These are phyloP conservation scores for Juglanconis oblonga DNA, from an alignment of 2,329 filamentous ascomycete genomes.

Conservation along the genomic window DNA sequence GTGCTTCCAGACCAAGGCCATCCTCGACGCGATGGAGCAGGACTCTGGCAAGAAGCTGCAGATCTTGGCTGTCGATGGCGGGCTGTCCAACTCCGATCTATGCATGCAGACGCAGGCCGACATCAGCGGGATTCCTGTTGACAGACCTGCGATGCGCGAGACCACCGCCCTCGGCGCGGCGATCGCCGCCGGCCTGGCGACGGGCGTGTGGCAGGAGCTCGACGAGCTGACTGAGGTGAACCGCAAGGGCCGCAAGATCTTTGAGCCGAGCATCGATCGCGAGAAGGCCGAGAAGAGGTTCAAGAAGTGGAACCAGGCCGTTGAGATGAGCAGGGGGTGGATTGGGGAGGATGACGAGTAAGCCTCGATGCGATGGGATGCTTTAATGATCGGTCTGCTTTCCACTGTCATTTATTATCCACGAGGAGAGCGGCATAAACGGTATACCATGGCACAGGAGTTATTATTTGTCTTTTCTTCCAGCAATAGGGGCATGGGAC, in stretches of 20 bases:
- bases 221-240: slow-evolving; percentile 73
- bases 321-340: slow-evolving; percentile 58
- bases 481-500: not conserved
- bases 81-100: slow-evolving; percentile 83
- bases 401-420: not conserved
- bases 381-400: not conserved
- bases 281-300: slow-evolving; percentile 42
- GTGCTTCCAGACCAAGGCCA: slow-evolving; percentile 90
- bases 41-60: slow-evolving; percentile 75
- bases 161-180: slow-evolving; percentile 86
- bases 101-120: slow-evolving; percentile 92
- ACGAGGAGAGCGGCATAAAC: not conserved
- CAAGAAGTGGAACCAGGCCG: slow-evolving; percentile 54
- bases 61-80: slow-evolving; percentile 80
- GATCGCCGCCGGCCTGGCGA: slow-evolving; percentile 83
- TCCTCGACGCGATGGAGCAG: slow-evolving; percentile 86
- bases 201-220: slow-evolving; percentile 73
- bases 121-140: slow-evolving; percentile 76
- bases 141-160: slow-evolving; percentile 84
- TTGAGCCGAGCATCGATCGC: slow-evolving; percentile 61
- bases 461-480: not conserved
- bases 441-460: slow-evolving; percentile 5
- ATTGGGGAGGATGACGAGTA: slow-evolving; percentile 32
- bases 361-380: not conserved
- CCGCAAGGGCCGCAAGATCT: slow-evolving; percentile 64